Base-by-base conservation (phyloP, 2,329 filamentous ascomycete species). In the Rhinocladiella mackenziei region DNA sequence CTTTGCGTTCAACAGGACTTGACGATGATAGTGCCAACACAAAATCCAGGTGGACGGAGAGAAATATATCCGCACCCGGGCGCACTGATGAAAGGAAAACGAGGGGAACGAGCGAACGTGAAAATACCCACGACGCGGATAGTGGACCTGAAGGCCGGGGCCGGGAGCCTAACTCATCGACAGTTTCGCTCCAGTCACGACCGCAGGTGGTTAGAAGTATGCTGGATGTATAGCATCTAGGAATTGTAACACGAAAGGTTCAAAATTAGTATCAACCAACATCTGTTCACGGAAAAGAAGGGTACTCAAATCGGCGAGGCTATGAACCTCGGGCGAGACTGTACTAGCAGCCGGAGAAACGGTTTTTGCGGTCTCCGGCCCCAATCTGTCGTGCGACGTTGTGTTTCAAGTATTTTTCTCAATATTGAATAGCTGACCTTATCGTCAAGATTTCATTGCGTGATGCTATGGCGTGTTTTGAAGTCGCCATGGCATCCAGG, bases 171-270 rank as follows among this genome's bases (percentile, higher is more conserved):
- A 9, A 40, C 37, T 15, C 56, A 52, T 22, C 60, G 28, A 30
- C 43, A 4, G 14, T 29, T 18, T 46, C 43, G n/a, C 32, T 46
- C 9, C 36, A 46, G n/a, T 40, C 37, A 11, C 15, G 54, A 19
- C 60, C 61, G 14, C 65, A 67, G 45, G 54, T 62, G 29, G 44
- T 65, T 2, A 60, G 63, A 48, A 67, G 65, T 52, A 70, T 70
- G 67, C 55, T 70, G 55, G 66, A 69, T 59, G 55, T 69, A 7
- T 69, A 48, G n/a, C n/a, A n/a, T n/a, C n/a, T n/a, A n/a, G n/a
- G n/a, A n/a, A n/a, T n/a, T n/a, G n/a, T n/a, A n/a, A n/a, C n/a
- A n/a, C n/a, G n/a, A n/a, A n/a, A n/a, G n/a, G n/a, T n/a, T n/a
- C n/a, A n/a, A n/a, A n/a, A n/a, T n/a, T n/a, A n/a, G n/a, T n/a